Evolutionary conservation across 1,139 yeast genomes (phyloP).

Genomic region (Candida frijolesensis): DNA sequence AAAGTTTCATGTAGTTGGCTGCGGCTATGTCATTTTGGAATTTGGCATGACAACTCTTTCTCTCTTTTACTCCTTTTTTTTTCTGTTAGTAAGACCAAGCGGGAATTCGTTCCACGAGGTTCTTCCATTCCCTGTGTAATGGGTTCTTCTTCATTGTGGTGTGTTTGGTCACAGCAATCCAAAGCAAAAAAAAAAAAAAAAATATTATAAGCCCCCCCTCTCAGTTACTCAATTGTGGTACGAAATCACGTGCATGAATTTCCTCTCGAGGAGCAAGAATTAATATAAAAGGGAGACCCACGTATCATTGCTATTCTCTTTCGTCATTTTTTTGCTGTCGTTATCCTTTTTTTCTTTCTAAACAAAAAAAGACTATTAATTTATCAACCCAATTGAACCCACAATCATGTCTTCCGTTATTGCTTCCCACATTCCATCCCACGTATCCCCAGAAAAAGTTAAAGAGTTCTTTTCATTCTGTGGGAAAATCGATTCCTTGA

Average conservation of each 20-base stretch:
- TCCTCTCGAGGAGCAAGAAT: neutral
- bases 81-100: too few species aligned
- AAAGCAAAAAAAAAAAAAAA: neutral
- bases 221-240: neutral
- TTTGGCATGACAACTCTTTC: too few species aligned
- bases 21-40: too few species aligned
- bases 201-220: neutral
- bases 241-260: neutral
- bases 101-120: neutral
- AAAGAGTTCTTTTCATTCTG: conserved; percentile 76
- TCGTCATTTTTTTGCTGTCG: too few species aligned
- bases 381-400: conserved; percentile 13
- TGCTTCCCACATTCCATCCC: conserved; percentile 61
- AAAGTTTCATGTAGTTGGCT: too few species aligned
- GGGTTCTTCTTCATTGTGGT: too few species aligned
- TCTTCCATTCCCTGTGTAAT: neutral
- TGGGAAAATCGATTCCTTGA: conserved; percentile 54
- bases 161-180: neutral
- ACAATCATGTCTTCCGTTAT: conserved; percentile 45
- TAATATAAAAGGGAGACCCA: neutral
- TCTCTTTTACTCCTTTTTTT: too few species aligned
- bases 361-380: neutral
- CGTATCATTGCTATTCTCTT: neutral
- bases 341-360: neutral
- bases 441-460: conserved; percentile 57